These are phyloP conservation scores for Trichothecium sympodiale DNA, from an alignment of 2,329 filamentous ascomycete genomes.

Conservation along the genomic window DNA sequence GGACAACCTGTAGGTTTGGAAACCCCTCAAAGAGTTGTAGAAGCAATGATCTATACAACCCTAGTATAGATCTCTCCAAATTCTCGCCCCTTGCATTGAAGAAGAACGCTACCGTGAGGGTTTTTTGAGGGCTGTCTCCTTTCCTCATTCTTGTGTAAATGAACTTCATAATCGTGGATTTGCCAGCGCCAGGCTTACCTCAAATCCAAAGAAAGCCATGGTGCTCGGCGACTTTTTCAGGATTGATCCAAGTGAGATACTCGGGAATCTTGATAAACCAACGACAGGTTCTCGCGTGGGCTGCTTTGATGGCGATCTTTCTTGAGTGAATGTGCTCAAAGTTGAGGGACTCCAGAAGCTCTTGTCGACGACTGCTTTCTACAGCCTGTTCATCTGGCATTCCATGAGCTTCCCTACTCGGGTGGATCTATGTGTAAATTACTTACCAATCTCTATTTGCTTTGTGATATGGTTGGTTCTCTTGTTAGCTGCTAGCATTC, in stretches of 20 bases:
- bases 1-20: too few species aligned
- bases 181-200: slow-evolving; percentile 31
- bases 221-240: not conserved
- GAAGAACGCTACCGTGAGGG: slow-evolving; percentile 29
- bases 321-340: slow-evolving; percentile 28
- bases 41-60: slow-evolving; percentile 38
- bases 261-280: slow-evolving; percentile 1
- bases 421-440: too few species aligned
- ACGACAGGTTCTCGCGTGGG: slow-evolving; percentile 23
- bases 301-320: slow-evolving; percentile 20
- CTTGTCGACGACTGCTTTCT: too few species aligned
- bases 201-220: slow-evolving; percentile 22
- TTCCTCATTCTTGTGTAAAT: slow-evolving; percentile 8
- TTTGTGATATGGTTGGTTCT: not conserved
- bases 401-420: too few species aligned
- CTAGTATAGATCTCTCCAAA: slow-evolving; percentile 31
- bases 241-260: slow-evolving; percentile 4
- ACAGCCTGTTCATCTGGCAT: too few species aligned
- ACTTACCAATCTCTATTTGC: too few species aligned
- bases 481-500: not conserved
- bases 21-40: slow-evolving; percentile 35
- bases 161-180: slow-evolving; percentile 35
- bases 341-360: slow-evolving; percentile 18
- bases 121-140: slow-evolving; percentile 5
- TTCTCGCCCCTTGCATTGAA: slow-evolving; percentile 33